phyloP scores from a whole-genome alignment of 2,329 filamentous ascomycete species.

The Trichoderma endophyticum region DNA sequence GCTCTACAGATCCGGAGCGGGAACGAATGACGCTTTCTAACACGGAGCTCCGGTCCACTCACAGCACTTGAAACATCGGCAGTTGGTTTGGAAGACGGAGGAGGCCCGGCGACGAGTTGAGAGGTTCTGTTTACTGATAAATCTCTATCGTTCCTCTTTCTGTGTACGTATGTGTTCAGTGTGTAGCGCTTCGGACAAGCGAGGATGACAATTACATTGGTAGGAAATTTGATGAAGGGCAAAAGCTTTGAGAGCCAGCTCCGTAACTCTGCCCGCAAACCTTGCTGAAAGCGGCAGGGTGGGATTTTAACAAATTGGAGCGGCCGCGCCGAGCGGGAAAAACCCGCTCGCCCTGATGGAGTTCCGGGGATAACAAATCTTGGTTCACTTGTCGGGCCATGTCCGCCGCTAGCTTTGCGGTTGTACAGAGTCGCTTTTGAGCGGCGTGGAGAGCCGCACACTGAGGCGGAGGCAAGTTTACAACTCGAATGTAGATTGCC shows the following conservation, averaged over 20 bases:
- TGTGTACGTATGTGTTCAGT: neutral
- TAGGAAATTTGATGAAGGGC: neutral
- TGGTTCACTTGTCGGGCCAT: neutral
- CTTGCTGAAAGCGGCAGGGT: neutral
- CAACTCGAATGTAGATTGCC: neutral
- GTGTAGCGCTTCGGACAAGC: neutral
- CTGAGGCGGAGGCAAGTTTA: neutral
- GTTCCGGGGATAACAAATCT: neutral
- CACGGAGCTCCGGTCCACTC: slow-evolving; percentile 5
- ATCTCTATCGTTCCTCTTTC: neutral
- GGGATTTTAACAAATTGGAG: neutral
- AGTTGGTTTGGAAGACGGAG: neutral
- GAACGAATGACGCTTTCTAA: neutral
- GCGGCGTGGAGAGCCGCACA: neutral
- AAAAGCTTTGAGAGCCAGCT: neutral
- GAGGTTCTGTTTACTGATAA: neutral
- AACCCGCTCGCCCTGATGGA: slow-evolving; percentile 1
- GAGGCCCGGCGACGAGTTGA: neutral
- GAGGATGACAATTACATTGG: neutral
- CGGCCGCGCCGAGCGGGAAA: slow-evolving; percentile 12
- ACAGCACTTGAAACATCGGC: slow-evolving; percentile 14
- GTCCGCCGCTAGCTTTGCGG: neutral
- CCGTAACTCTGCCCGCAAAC: neutral
- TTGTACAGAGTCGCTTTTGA: neutral
- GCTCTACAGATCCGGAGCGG: neutral